Conservation (phyloP, 345 rosid species). For the Hibiscus mutabilis region DNA sequence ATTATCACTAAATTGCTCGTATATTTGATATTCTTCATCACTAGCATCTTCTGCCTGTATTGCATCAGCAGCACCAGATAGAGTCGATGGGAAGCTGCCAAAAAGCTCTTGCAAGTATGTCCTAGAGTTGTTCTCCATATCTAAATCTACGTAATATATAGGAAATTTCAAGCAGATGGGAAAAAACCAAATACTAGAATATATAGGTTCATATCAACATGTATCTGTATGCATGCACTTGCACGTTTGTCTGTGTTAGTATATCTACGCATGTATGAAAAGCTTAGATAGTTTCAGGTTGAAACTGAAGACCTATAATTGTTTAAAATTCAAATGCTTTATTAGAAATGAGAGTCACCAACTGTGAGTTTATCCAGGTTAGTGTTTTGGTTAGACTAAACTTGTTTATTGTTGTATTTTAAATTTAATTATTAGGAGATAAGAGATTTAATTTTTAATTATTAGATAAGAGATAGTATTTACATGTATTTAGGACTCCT, state of each 20-base stretch:
- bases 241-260: neutral
- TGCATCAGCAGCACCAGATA: constrained; percentile 29
- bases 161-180: constrained; percentile 32
- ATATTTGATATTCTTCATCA: constrained; percentile 77
- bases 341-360: neutral
- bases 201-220: neutral
- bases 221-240: neutral
- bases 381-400: too few species aligned
- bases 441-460: too few species aligned
- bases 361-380: too few species aligned
- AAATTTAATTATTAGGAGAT: too few species aligned
- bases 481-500: too few species aligned
- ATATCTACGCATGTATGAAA: neutral
- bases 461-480: too few species aligned
- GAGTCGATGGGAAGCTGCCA: constrained; percentile 59
- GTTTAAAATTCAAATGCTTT: neutral
- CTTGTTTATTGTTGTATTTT: too few species aligned
- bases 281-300: neutral
- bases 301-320: neutral
- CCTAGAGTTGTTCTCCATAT: constrained; percentile 63
- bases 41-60: constrained; percentile 40
- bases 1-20: constrained; percentile 69
- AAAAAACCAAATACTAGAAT: neutral
- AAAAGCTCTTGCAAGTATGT: constrained; percentile 83
- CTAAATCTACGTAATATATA: constrained; percentile 39